These are phyloP conservation scores for Lactarius tabidus DNA, from an alignment of 768 basidiomycete genomes.

Conservation along the genomic window DNA sequence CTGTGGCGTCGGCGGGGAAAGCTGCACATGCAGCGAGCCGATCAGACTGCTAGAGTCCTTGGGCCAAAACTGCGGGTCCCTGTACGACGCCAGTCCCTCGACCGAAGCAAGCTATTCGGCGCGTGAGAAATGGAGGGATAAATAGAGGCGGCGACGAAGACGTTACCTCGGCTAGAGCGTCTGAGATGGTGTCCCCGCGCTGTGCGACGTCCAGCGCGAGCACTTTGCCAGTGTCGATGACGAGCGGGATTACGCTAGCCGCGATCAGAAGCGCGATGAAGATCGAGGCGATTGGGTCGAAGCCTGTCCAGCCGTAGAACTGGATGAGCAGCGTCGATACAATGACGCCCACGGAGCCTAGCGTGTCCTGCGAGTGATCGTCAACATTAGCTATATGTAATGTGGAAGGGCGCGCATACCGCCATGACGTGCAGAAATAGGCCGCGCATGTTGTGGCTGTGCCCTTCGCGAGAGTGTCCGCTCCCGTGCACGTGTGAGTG, in stretches of 20 bases:
- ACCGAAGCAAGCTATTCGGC: conserved; percentile 57
- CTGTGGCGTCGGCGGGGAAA: conserved; percentile 37
- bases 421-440: conserved; percentile 98
- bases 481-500: conserved; percentile 46
- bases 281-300: conserved; percentile 95
- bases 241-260: conserved; percentile 91
- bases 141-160: neutral
- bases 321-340: conserved; percentile 94
- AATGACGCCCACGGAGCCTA: conserved; percentile 97
- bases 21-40: conserved; percentile 88
- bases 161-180: conserved; percentile 63
- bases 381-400: conserved; percentile 14
- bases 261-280: conserved; percentile 96
- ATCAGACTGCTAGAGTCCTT: conserved; percentile 83
- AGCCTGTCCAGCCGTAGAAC: conserved; percentile 97
- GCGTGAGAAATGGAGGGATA: neutral
- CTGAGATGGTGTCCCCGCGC: conserved; percentile 48
- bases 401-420: conserved; percentile 41
- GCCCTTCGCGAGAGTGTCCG: conserved; percentile 62
- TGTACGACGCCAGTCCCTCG: conserved; percentile 79
- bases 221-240: conserved; percentile 88
- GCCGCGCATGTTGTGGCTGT: conserved; percentile 98
- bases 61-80: conserved; percentile 88
- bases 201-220: conserved; percentile 83
- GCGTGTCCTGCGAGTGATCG: conserved; percentile 61